Evolutionary conservation across 2,329 filamentous ascomycete genomes (phyloP), one percentile per base, ranked within the genome.

Genomic region (Diaporthe sp.): DNA sequence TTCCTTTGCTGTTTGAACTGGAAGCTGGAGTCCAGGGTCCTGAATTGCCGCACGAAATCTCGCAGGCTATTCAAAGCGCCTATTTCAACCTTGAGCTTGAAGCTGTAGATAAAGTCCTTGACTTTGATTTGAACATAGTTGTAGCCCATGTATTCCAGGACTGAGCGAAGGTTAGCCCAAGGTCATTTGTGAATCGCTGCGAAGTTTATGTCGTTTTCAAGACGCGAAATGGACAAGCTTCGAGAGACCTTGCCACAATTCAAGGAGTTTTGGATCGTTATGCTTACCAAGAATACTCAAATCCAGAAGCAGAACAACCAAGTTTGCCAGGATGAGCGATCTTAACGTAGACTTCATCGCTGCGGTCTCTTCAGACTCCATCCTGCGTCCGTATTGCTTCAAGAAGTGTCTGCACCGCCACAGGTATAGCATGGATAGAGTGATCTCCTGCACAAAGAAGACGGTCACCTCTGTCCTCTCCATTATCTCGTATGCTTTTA

Each of bases 41-140:
- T 59, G 4, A 72, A 65, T 2, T 72, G 73, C 28, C 61, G 73
- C 28, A 74, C 59, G 22, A 72, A 65, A 10, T 72, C 57, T 55
- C 73, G 73, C 6, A 86, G 82, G 17, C 82, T 83, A 39, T 89
- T 84, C 13, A 92, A 82, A 55, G 92, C 87, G 22, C 88, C 87
- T 76, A 88, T 87, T 80, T 92, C 90, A n/a, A 90, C 84, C 76
- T 89, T 89, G 55, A 89, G 83, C 77, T 87, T 87, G 78, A 87
- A 80, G 59, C 82, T 84, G 79, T 87, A 87, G 8, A 86, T 83
- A 28, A 85, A 84, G 17, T 83, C 82, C 78, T 86, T 86, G 46
- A 84, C 79, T 7, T 81, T 83, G 22, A 83, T 84, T 77, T 87
- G 85, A 25, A 86, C 77, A 4, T 82, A 80, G 51, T 84, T 85